Evolutionary conservation across 208 protist species (phyloP).

Genomic region (Leishmania aethiopica): DNA sequence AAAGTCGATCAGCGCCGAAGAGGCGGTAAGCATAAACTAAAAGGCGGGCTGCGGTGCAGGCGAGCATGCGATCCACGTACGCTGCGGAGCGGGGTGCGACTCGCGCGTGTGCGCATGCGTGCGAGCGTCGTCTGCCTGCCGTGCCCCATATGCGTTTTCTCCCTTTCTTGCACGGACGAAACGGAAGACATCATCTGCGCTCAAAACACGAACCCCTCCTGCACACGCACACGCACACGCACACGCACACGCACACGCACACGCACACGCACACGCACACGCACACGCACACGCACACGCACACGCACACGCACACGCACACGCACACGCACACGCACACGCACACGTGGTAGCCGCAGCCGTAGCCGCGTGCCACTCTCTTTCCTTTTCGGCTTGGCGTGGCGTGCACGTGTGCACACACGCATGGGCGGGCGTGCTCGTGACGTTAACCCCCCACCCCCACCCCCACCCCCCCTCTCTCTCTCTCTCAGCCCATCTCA

Average conservation of each 20-base stretch:
- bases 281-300: neutral
- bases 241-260: neutral
- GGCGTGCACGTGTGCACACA: neutral
- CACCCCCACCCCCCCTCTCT: too few relatives aligned
- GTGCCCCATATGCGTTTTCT: neutral
- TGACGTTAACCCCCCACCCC: neutral
- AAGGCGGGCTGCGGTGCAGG: neutral
- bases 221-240: neutral
- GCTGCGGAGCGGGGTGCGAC: neutral
- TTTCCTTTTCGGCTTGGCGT: too few relatives aligned
- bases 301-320: neutral
- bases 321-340: neutral
- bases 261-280: neutral
- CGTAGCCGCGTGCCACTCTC: too few relatives aligned
- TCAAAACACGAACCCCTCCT: neutral
- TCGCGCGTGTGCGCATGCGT: neutral
- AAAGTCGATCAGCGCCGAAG: neutral
- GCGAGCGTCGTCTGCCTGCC: neutral
- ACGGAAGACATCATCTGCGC: neutral
- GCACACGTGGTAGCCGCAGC: neutral
- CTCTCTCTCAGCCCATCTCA: neutral
- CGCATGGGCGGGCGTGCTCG: neutral
- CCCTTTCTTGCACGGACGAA: neutral
- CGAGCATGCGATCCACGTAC: neutral
- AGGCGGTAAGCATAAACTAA: neutral